These are phyloP conservation scores for Lithohypha guttulata DNA, from an alignment of 2,329 filamentous ascomycete genomes.

Conservation along the genomic window DNA sequence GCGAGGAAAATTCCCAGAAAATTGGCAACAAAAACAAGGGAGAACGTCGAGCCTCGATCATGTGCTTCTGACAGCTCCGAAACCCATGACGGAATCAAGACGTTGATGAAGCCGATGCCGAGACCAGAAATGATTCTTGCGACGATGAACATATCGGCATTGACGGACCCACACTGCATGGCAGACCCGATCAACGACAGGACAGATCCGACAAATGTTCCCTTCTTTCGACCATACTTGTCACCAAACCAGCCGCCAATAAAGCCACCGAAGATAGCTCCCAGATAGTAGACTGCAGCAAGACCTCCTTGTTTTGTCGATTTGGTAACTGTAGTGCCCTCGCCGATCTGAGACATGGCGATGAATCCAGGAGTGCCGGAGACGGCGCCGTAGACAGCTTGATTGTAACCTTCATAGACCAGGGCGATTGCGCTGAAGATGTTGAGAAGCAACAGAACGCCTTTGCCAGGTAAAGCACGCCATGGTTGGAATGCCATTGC, in stretches of 20 bases:
- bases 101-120: conserved; percentile 59
- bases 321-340: conserved; percentile 20
- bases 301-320: conserved; percentile 48
- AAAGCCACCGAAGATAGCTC: conserved; percentile 53
- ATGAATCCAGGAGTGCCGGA: conserved; percentile 25
- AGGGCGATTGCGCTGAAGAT: conserved; percentile 23
- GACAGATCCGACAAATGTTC: conserved; percentile 48
- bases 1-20: conserved; percentile 34
- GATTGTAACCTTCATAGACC: conserved; percentile 26
- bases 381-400: conserved; percentile 25
- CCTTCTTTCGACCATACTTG: conserved; percentile 50
- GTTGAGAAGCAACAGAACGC: conserved; percentile 23
- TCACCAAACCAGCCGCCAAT: conserved; percentile 56
- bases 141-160: conserved; percentile 58
- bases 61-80: conserved; percentile 60
- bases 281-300: conserved; percentile 48
- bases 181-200: conserved; percentile 52
- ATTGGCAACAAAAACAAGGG: conserved; percentile 63
- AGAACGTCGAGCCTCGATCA: conserved; percentile 57
- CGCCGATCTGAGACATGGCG: conserved; percentile 22
- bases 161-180: conserved; percentile 56
- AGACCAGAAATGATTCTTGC: conserved; percentile 52
- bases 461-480: conserved; percentile 22
- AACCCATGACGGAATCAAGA: conserved; percentile 61
- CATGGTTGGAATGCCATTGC: conserved; percentile 23